A percentile compares a stretch with the other conserved stretches of the same genome.
phyloP scores from a whole-genome alignment of 371 early-diverging fungal species.

The Rhizopus delemar region DNA sequence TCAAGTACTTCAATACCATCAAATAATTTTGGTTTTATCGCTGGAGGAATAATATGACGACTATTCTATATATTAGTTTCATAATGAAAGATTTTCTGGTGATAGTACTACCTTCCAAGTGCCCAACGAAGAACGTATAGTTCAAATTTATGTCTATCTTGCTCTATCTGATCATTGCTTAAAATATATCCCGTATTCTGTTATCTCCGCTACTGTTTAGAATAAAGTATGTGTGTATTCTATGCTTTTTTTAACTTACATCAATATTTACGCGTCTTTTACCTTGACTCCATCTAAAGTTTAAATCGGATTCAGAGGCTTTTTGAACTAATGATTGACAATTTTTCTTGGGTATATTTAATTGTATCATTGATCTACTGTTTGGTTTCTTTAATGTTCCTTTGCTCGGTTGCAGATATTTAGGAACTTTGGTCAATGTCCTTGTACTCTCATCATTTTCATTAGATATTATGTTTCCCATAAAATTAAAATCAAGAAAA shows the following conservation, averaged over 20 bases:
- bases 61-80: not conserved
- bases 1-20: conserved; percentile 21
- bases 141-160: conserved; percentile 17
- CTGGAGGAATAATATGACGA: conserved; percentile 21
- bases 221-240: not conserved
- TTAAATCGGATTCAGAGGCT: not conserved
- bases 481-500: not conserved
- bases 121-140: conserved; percentile 21
- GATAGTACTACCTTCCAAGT: conserved; percentile 5
- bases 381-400: conserved; percentile 8
- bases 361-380: not conserved
- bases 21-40: conserved; percentile 5
- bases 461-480: conserved; percentile 8
- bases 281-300: conserved; percentile 14
- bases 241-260: not conserved
- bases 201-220: too few species aligned
- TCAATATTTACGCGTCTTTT: not conserved
- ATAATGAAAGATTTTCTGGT: not conserved
- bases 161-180: conserved; percentile 10
- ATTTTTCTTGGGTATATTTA: not conserved
- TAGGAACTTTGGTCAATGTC: conserved; percentile 16
- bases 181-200: conserved; percentile 8
- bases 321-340: not conserved
- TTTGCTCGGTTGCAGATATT: conserved; percentile 20
- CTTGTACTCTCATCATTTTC: not conserved